phyloP scores from a whole-genome alignment of 2,329 filamentous ascomycete genomes.

The Alternaria sp. region DNA sequence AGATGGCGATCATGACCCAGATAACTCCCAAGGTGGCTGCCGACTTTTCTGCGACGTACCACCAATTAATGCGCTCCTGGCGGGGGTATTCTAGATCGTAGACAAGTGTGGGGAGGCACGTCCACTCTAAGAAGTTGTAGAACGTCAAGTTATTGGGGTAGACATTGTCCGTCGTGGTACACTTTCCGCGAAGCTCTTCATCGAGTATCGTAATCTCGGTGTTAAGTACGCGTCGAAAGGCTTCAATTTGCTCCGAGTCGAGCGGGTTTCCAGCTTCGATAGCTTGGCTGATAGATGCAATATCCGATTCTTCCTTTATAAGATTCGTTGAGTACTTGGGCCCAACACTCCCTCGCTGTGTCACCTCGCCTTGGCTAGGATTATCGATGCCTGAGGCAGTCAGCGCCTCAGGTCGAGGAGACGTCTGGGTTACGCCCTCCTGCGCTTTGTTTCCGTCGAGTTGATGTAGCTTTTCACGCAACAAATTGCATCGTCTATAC shows the following conservation, averaged over 20 bases:
- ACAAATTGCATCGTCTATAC: slow-evolving; percentile 59
- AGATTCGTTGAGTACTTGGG: slow-evolving; percentile 56
- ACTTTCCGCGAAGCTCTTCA: slow-evolving; percentile 71
- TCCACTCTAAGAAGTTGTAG: slow-evolving; percentile 74
- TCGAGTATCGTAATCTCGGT: slow-evolving; percentile 71
- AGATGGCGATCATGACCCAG: slow-evolving; percentile 80
- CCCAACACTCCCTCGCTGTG: slow-evolving; percentile 46
- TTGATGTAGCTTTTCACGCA: slow-evolving; percentile 63
- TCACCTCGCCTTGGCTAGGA: slow-evolving; percentile 12
- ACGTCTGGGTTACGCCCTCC: slow-evolving; percentile 47
- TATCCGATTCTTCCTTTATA: slow-evolving; percentile 61
- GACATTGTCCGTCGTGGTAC: slow-evolving; percentile 57
- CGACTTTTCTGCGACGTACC: slow-evolving; percentile 76
- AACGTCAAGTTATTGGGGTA: slow-evolving; percentile 76
- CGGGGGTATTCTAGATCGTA: slow-evolving; percentile 83
- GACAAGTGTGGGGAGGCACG: slow-evolving; percentile 76
- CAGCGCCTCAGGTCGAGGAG: slow-evolving; percentile 9
- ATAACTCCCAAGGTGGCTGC: slow-evolving; percentile 75
- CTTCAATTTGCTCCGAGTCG: slow-evolving; percentile 67
- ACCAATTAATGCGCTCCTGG: slow-evolving; percentile 74
- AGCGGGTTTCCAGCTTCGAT: slow-evolving; percentile 69
- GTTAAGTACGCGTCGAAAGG: slow-evolving; percentile 71
- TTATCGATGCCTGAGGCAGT: slow-evolving; percentile 30
- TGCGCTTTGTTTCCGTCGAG: slow-evolving; percentile 64
- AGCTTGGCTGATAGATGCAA: slow-evolving; percentile 68